Percentiles rank a stretch among this genome's conserved stretches.
Conservation (phyloP, 805 yeast genomes). For the Kazachstania taianensis region DNA sequence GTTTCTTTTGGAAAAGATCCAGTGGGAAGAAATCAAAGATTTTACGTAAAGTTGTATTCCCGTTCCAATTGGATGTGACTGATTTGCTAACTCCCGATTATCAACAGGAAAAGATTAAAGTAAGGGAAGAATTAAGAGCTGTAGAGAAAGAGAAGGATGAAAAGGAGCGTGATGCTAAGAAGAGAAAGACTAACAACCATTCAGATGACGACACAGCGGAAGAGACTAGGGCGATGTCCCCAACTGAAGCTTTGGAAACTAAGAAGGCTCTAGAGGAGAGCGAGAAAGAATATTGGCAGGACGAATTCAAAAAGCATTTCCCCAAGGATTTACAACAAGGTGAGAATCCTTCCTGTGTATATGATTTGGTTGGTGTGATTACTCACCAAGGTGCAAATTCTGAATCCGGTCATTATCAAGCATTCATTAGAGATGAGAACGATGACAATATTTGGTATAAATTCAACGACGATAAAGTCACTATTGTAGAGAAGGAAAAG, state of each 20-base stretch:
- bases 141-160: conserved; percentile 68
- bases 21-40: conserved; percentile 86
- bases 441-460: conserved; percentile 87
- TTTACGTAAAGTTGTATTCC: conserved; percentile 87
- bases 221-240: conserved; percentile 28
- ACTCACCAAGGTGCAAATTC: conserved; percentile 95
- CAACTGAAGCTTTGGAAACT: conserved; percentile 47
- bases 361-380: conserved; percentile 71
- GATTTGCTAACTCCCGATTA: conserved; percentile 79
- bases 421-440: conserved; percentile 63
- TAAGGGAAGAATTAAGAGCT: conserved; percentile 68
- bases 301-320: conserved; percentile 35
- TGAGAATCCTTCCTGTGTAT: conserved; percentile 80
- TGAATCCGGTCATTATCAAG: conserved; percentile 95
- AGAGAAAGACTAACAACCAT: conserved; percentile 31
- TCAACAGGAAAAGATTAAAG: conserved; percentile 51
- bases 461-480: conserved; percentile 87
- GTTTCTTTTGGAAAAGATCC: conserved; percentile 94
- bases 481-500: conserved; percentile 65
- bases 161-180: conserved; percentile 62
- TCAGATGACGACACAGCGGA: conserved; percentile 6
- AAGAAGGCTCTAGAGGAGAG: conserved; percentile 38
- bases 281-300: conserved; percentile 40
- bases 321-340: conserved; percentile 44
- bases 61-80: conserved; percentile 80